Evolutionary conservation across 2,329 filamentous ascomycete genomes (phyloP).

Genomic region (Colletotrichum endophyticum): DNA sequence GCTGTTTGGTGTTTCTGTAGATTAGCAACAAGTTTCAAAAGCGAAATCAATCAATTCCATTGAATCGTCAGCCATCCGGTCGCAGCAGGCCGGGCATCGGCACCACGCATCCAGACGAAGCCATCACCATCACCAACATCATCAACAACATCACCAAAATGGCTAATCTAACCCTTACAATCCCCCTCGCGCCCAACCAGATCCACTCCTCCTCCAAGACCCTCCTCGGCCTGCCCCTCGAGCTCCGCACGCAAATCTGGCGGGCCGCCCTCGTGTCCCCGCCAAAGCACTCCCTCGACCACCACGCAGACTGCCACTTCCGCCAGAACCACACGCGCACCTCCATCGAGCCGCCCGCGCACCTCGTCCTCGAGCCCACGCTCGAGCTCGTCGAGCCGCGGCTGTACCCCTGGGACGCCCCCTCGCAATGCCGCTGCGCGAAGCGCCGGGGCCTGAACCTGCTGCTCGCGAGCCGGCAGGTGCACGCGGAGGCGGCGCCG

Average conservation of each 20-base stretch:
- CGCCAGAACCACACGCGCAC: neutral
- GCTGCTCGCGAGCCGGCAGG: neutral
- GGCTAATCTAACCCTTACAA: neutral
- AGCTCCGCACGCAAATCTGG: constrained; percentile 11
- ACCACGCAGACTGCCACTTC: constrained; percentile 2
- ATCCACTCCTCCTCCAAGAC: neutral
- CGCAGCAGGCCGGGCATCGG: neutral
- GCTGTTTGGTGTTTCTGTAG: neutral
- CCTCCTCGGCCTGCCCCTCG: constrained; percentile 12
- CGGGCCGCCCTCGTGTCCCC: neutral
- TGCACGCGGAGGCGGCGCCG: constrained; percentile 7
- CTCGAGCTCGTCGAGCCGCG: neutral
- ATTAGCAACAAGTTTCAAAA: neutral
- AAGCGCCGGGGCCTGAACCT: neutral
- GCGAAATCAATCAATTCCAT: neutral
- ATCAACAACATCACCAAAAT: neutral
- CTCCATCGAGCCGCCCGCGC: constrained; percentile 9
- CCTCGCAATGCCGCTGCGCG: neutral
- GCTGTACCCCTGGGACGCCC: neutral
- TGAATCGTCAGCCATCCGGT: neutral
- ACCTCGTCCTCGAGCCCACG: neutral
- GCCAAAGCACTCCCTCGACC: neutral
- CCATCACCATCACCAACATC: neutral
- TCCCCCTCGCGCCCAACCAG: neutral
- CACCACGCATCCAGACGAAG: neutral